Base-by-base conservation (phyloP, 2,329 filamentous ascomycete genomes). In the Verruconis gallopava region DNA sequence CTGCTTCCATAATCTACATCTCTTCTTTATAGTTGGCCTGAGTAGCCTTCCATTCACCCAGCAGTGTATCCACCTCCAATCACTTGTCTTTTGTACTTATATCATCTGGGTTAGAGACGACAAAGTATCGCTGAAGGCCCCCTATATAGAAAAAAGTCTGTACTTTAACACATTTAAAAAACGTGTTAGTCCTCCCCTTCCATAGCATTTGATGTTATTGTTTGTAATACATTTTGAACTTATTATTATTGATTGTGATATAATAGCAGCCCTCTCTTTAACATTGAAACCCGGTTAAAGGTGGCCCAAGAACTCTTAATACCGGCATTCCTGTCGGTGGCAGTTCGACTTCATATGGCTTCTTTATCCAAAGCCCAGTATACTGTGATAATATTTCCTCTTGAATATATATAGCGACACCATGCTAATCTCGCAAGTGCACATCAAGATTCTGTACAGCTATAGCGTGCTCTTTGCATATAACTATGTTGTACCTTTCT, bases 131-230 rank as follows among this genome's bases (percentile, higher is more conserved):
- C 34, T 47, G 22, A 32, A 47, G 22, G 12, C 45, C 43, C 15
- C 21, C 37, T 13, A 39, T 21, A n/a, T 34, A 35, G 30, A 47
- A 47, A 40, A 47, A 47, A 14, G 46, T 47, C 34, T 47, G 30
- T 14, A 46, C 40, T 41, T 28, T 46, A 19, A 42, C 33, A 9
- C n/a, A 9, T n/a, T 30, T n/a, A n/a, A 30, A 30, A n/a, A 30
- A n/a, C 6, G 9, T 30, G 25, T n/a, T 30, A 30, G 25, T 30
- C 6, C n/a, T n/a, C 25, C 25, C 25, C n/a, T n/a, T 30, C 25
- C n/a, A 30, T 30, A 30, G n/a, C 25, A 30, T 9, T 9, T n/a
- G 6, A n/a, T 30, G 25, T 30, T 9, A 9, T 30, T 9, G 6
- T 30, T 9, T 9, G 25, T 30, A 30, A n/a, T 30, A 30, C 25